phyloP scores from a whole-genome alignment of 345 rosid genomes.

The Arabidopsis arenosa region DNA sequence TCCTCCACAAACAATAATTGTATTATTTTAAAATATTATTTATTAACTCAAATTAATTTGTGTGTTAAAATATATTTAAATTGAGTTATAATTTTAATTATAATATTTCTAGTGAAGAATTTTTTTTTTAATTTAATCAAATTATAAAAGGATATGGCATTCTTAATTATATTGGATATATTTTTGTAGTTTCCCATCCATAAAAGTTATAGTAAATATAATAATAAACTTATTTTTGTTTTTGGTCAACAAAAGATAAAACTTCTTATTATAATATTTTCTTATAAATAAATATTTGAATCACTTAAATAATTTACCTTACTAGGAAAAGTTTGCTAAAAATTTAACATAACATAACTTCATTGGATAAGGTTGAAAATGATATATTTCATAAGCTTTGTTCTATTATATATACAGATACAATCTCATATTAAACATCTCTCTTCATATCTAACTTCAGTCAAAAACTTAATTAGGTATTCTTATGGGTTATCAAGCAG shows the following conservation, averaged over 20 bases:
- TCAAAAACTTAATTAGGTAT: background rate
- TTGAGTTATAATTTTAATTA: background rate
- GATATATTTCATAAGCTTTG: background rate
- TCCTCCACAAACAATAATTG: background rate
- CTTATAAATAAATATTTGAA: background rate
- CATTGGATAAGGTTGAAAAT: constrained; percentile 20
- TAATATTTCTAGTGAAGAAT: background rate
- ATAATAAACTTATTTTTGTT: background rate
- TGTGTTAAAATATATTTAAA: background rate
- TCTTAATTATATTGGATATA: background rate
- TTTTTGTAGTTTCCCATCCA: background rate
- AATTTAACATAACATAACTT: background rate
- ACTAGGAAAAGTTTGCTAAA: background rate
- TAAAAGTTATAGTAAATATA: background rate
- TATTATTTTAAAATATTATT: background rate
- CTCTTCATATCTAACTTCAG: background rate
- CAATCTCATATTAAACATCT: constrained; percentile 2
- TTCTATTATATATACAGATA: constrained; percentile 14
- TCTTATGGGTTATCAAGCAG: constrained; percentile 14
- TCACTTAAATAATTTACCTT: background rate
- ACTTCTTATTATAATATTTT: background rate
- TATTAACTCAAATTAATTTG: background rate
- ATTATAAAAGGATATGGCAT: background rate
- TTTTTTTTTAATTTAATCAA: background rate
- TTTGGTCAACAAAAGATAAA: background rate